phyloP scores from a whole-genome alignment of 2,329 filamentous ascomycete genomes.

The Thyridium curvatum region DNA sequence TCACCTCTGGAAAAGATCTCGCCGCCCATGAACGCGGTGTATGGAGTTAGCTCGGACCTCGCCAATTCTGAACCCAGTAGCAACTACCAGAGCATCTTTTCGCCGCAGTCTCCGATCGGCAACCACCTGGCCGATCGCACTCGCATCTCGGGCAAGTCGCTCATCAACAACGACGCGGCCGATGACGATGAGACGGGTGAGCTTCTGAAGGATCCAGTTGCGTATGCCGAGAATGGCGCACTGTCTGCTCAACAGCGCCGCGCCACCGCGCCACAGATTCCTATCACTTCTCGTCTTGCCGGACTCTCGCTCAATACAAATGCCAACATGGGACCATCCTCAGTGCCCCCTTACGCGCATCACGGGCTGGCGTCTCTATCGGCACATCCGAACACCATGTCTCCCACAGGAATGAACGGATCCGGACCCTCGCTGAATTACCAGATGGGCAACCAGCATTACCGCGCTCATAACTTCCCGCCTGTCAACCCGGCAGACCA shows the following conservation, averaged over 20 bases:
- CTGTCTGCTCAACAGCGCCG: slow-evolving; percentile 44
- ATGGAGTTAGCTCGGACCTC: slow-evolving; percentile 50
- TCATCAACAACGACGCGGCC: slow-evolving; percentile 64
- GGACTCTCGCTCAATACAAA: slow-evolving; percentile 65
- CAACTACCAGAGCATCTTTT: slow-evolving; percentile 60
- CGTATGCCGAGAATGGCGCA: slow-evolving; percentile 66
- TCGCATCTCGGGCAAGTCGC: slow-evolving; percentile 59
- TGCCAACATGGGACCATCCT: slow-evolving; percentile 42
- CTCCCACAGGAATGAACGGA: slow-evolving; percentile 46
- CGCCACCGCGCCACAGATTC: slow-evolving; percentile 66
- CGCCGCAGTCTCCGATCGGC: slow-evolving; percentile 66
- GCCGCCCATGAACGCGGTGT: slow-evolving; percentile 49
- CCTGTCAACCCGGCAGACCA: slow-evolving; percentile 91
- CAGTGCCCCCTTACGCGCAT: slow-evolving; percentile 40
- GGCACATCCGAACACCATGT: slow-evolving; percentile 41
- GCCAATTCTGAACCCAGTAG: slow-evolving; percentile 47
- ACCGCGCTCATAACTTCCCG: slow-evolving; percentile 63
- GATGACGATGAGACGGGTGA: slow-evolving; percentile 67
- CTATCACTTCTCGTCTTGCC: slow-evolving; percentile 57
- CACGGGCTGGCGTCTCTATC: slow-evolving; percentile 28
- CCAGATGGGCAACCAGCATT: slow-evolving; percentile 50
- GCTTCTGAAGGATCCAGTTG: slow-evolving; percentile 66
- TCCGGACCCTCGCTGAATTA: slow-evolving; percentile 36
- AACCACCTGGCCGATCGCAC: slow-evolving; percentile 59
- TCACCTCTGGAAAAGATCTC: slow-evolving; percentile 51